phyloP scores from a whole-genome alignment of 2,329 filamentous ascomycete genomes.

The Fonsecaea monophora region DNA sequence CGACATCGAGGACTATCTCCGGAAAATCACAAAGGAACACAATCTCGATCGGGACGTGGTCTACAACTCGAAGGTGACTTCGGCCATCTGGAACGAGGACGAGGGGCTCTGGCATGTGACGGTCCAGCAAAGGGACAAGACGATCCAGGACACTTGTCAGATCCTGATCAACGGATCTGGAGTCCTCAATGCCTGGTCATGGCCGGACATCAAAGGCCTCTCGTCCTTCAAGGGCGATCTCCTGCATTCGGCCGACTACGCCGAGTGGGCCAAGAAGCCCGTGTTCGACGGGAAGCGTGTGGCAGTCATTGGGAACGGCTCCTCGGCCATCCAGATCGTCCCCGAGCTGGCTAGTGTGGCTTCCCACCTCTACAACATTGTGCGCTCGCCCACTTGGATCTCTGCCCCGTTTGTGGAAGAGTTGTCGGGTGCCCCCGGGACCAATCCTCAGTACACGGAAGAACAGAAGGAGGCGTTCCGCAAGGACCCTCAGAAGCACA shows the following conservation, averaged over 20 bases:
- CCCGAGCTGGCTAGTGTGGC: conserved; percentile 35
- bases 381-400: conserved; percentile 43
- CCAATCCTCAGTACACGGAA: conserved; percentile 20
- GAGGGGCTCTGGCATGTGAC: conserved; percentile 41
- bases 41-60: conserved; percentile 62
- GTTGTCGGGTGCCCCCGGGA: conserved; percentile 28
- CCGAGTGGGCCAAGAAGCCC: conserved; percentile 41
- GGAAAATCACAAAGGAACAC: conserved; percentile 25
- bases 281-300: conserved; percentile 48
- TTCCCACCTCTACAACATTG: conserved; percentile 39
- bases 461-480: conserved; percentile 32
- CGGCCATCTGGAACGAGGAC: conserved; percentile 61
- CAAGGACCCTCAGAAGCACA: conserved; percentile 23
- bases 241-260: conserved; percentile 47
- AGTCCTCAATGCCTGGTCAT: conserved; percentile 30
- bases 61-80: conserved; percentile 62
- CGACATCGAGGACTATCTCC: conserved; percentile 31
- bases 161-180: conserved; percentile 20
- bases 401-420: conserved; percentile 35
- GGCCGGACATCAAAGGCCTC: conserved; percentile 39
- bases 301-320: conserved; percentile 41
- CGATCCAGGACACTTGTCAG: conserved; percentile 43
- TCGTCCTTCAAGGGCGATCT: conserved; percentile 47
- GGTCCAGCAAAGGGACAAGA: conserved; percentile 44
- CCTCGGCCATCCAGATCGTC: conserved; percentile 41